These are phyloP conservation scores for Saxophila tyrrhenica DNA, from an alignment of 495 filamentous ascomycete species.

Conservation along the genomic window DNA sequence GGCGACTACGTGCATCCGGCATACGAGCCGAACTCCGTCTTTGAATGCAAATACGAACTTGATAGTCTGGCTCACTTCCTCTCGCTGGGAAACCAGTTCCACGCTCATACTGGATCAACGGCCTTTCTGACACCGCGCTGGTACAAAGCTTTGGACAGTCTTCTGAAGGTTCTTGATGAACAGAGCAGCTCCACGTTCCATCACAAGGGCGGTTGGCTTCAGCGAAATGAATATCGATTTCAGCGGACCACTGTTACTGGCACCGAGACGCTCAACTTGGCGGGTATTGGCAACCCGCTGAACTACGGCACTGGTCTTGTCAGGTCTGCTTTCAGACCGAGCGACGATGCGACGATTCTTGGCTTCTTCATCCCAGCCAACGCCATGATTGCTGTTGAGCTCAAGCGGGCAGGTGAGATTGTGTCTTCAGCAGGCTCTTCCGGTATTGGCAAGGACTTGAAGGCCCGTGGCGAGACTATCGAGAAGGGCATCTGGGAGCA, in stretches of 20 bases:
- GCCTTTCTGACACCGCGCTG: slow-evolving; percentile 70
- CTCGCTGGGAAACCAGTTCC: slow-evolving; percentile 71
- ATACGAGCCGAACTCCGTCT: slow-evolving; percentile 75
- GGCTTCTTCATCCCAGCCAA: slow-evolving; percentile 96
- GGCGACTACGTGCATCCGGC: slow-evolving; percentile 73
- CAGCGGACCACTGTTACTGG: slow-evolving; percentile 65
- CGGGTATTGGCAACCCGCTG: slow-evolving; percentile 80
- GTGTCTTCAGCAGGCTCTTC: slow-evolving; percentile 46
- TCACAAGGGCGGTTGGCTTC: slow-evolving; percentile 46
- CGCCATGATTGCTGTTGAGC: slow-evolving; percentile 87
- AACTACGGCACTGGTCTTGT: slow-evolving; percentile 74
- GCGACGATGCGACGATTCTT: slow-evolving; percentile 91
- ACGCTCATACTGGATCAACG: slow-evolving; percentile 63
- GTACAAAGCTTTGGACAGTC: slow-evolving; percentile 63
- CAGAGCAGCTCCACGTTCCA: slow-evolving; percentile 76
- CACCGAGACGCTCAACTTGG: slow-evolving; percentile 80
- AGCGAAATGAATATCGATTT: slow-evolving; percentile 74
- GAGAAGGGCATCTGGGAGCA: slow-evolving; percentile 72
- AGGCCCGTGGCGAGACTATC: slow-evolving; percentile 55
- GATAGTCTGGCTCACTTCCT: slow-evolving; percentile 93
- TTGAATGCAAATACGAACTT: slow-evolving; percentile 98
- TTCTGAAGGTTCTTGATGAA: slow-evolving; percentile 62
- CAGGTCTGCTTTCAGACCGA: slow-evolving; percentile 89
- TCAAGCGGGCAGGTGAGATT: slow-evolving; percentile 62
- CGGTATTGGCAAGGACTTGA: slow-evolving; percentile 38